These are phyloP conservation scores for Coemansia sp. DNA, from an alignment of 192 early-diverging fungal genomes.

Conservation along the genomic window DNA sequence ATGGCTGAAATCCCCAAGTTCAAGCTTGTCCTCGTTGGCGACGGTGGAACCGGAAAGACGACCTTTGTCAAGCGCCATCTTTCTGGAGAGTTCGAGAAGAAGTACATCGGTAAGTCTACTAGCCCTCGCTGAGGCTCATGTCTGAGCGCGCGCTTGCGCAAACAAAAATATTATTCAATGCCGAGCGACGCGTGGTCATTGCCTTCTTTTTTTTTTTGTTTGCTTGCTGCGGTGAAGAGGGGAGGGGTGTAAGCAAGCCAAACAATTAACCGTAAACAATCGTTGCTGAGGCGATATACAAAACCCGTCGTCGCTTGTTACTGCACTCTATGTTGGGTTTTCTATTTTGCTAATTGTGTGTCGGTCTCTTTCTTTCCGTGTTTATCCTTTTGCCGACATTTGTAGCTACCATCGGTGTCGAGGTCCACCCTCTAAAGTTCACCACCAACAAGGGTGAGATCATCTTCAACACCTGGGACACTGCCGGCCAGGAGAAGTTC, in stretches of 20 bases:
- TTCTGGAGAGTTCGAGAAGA: constrained; percentile 99
- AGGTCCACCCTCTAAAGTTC: constrained; percentile 98
- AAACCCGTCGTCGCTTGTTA: constrained; percentile 1
- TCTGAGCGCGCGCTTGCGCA: neutral
- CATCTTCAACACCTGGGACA: constrained; percentile 99
- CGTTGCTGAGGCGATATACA: constrained; percentile 4
- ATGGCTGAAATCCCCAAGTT: constrained; percentile 49
- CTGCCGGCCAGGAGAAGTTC: constrained; percentile 99
- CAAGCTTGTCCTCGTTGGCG: constrained; percentile 80
- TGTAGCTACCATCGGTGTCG: constrained; percentile 96
- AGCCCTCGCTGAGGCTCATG: neutral
- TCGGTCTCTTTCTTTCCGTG: neutral
- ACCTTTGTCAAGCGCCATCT: constrained; percentile 99
- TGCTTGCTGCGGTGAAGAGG: constrained; percentile 4
- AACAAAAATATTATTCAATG: neutral
- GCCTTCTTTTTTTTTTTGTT: constrained; percentile 6
- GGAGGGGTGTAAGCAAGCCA: neutral
- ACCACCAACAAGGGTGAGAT: constrained; percentile 96
- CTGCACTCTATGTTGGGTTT: constrained; percentile 10
- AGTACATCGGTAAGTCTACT: constrained; percentile 73
- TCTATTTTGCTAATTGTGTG: constrained; percentile 1
- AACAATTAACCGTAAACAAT: constrained; percentile 3
- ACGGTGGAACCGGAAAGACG: constrained; percentile 99
- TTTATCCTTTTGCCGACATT: constrained; percentile 25
- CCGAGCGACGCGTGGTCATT: neutral